phyloP scores from a whole-genome alignment of 371 early-diverging fungal genomes.

The Mortierella sp. region DNA sequence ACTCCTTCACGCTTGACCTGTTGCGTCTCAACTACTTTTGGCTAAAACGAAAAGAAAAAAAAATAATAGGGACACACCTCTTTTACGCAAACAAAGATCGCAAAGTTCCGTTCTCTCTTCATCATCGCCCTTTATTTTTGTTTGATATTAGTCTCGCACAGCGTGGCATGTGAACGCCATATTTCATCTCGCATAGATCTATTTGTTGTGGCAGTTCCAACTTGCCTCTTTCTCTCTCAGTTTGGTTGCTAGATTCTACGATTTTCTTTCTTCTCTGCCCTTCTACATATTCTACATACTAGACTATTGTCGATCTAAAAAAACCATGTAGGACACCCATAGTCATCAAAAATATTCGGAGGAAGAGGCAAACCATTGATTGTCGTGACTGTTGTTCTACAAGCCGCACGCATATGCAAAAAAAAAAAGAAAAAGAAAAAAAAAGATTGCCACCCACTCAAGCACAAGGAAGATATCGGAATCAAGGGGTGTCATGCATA shows the following conservation, averaged over 20 bases:
- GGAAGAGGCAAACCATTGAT: too few relatives aligned
- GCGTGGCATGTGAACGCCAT: not conserved
- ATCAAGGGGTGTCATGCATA: constrained; percentile 17
- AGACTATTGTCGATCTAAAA: not conserved
- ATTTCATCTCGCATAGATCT: constrained; percentile 1
- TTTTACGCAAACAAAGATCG: too few relatives aligned
- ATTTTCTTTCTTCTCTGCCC: not conserved
- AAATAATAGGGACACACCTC: too few relatives aligned
- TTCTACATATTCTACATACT: too few relatives aligned
- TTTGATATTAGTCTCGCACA: not conserved
- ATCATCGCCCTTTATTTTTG: not conserved
- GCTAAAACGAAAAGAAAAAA: too few relatives aligned
- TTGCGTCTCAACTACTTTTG: too few relatives aligned
- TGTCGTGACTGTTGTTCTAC: not conserved
- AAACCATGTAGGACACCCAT: not conserved
- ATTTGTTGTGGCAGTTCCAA: not conserved
- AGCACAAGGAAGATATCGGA: constrained; percentile 21
- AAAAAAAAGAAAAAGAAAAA: too few relatives aligned
- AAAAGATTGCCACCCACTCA: not conserved
- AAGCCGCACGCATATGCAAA: not conserved
- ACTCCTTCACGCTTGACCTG: not conserved
- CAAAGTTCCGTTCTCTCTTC: not conserved
- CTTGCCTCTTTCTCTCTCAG: not conserved
- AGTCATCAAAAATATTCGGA: not conserved
- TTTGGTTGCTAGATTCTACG: not conserved